Base-by-base conservation (phyloP, 1,284 basidiomycete genomes). In the Anthracocystis setariae region DNA sequence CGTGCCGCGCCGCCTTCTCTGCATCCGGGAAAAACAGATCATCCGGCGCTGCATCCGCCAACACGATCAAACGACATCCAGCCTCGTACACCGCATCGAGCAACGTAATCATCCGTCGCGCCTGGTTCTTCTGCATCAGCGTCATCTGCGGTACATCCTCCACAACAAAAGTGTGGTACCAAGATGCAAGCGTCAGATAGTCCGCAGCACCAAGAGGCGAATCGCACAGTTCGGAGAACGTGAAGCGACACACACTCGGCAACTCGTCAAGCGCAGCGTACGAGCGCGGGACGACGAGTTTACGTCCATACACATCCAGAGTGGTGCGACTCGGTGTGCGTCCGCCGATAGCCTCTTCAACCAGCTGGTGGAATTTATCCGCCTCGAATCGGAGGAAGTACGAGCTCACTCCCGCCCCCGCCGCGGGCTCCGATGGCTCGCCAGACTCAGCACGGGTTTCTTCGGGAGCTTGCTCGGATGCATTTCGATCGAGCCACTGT, bases 161-260 rank as follows among this genome's bases (percentile, higher is more conserved):
- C 52, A 91, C 85, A 66, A 88, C 85, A 54, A 90, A 83, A 0
- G 87, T 89, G 56, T 86, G 85, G 72, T 86, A 90, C 1, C 85
- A 86, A 0, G 87, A 87, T 0, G 88, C 87, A 9, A 91, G 82
- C 0, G 88, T 87, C 39, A 90, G 84, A 78, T 90, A 91, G 81
- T 91, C 90, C 9, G 90, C 90, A 1, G 89, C 86, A 0, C 90
- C 90, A 0, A 90, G 84, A 0, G 89, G 86, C 84, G 88, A 84
- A 55, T 89, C 88, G 78, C 89, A 91, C 1, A 91, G 85, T 39
- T 90, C 85, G 4, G 85, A 73, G 76, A 91, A 91, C 0, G 86
- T 85, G 80, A 89, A 89, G 53, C 86, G 86, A 9, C 86, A 85
- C 3, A 84, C 84, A 1, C 82, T 83, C 1, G 83, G 85, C 13